Evolutionary conservation across 164 flowering plant species (phyloP).

Genomic region (Umbilicus rupestris): DNA sequence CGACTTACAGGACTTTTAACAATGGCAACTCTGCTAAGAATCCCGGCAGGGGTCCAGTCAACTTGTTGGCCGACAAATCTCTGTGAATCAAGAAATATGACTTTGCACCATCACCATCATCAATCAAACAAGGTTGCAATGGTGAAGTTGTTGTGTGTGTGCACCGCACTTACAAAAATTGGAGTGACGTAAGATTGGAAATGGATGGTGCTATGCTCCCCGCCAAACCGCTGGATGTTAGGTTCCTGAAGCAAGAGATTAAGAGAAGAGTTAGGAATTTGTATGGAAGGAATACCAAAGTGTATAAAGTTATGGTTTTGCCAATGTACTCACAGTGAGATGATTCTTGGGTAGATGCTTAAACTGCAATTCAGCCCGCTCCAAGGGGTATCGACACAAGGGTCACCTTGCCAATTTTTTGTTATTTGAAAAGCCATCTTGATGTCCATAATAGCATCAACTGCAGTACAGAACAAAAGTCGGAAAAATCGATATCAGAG

Average conservation of each 20-base stretch:
- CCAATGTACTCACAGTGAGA: slow-evolving; percentile 6
- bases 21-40: neutral
- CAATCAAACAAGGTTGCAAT: neutral
- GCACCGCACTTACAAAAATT: slow-evolving; percentile 17
- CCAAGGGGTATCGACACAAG: slow-evolving; percentile 5
- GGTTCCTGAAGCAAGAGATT: slow-evolving; percentile 17
- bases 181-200: slow-evolving; percentile 15
- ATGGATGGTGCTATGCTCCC: slow-evolving; percentile 21
- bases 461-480: neutral
- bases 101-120: neutral
- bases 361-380: slow-evolving; percentile 7
- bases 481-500: neutral
- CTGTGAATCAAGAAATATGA: neutral
- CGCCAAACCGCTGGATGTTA: slow-evolving; percentile 25
- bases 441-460: slow-evolving; percentile 9
- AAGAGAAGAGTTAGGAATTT: no score
- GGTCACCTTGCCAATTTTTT: slow-evolving; percentile 12
- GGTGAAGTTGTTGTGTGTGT: neutral
- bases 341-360: slow-evolving; percentile 3
- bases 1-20: neutral
- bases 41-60: neutral
- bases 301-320: neutral
- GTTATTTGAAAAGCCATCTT: slow-evolving; percentile 6
- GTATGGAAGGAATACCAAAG: neutral
- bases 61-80: slow-evolving; percentile 24